A percentile compares a stretch with the other conserved stretches of the same genome.
phyloP scores from a whole-genome alignment of 1,139 yeast species.

The Diutina ranongensis region DNA sequence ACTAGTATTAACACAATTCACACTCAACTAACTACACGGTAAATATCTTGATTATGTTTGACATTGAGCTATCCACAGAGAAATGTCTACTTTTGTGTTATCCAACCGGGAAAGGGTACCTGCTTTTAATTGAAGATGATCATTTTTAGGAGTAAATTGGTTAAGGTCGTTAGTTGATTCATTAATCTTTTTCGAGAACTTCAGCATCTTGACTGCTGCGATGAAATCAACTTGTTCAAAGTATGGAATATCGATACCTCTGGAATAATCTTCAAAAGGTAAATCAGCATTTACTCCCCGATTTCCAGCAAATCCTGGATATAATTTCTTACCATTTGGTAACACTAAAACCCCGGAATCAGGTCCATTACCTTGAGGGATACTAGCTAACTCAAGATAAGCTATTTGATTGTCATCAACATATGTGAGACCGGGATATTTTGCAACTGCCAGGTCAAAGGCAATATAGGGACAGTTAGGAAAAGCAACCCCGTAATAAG shows the following conservation, averaged over 20 bases:
- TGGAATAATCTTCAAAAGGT: conserved; percentile 2
- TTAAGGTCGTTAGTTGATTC: too few species aligned
- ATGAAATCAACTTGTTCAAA: neutral
- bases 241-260: neutral
- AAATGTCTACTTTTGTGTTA: neutral
- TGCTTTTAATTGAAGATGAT: too few species aligned
- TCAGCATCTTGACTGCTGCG: neutral
- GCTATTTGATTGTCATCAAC: conserved; percentile 1
- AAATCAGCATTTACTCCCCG: neutral
- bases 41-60: too few species aligned
- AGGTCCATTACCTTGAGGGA: neutral
- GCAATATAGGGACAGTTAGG: conserved; percentile 1
- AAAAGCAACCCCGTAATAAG: neutral
- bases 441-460: neutral
- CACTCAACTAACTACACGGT: neutral
- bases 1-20: neutral
- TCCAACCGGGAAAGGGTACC: too few species aligned
- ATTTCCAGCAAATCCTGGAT: neutral
- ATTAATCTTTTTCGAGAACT: too few species aligned
- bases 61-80: neutral
- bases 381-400: neutral
- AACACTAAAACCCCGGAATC: neutral
- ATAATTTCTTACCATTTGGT: neutral
- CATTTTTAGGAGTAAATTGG: too few species aligned
- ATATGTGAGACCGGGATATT: neutral